These are phyloP conservation scores for Pseudocercospora pini-densiflorae DNA, from an alignment of 2,329 filamentous ascomycete species.

Conservation along the genomic window DNA sequence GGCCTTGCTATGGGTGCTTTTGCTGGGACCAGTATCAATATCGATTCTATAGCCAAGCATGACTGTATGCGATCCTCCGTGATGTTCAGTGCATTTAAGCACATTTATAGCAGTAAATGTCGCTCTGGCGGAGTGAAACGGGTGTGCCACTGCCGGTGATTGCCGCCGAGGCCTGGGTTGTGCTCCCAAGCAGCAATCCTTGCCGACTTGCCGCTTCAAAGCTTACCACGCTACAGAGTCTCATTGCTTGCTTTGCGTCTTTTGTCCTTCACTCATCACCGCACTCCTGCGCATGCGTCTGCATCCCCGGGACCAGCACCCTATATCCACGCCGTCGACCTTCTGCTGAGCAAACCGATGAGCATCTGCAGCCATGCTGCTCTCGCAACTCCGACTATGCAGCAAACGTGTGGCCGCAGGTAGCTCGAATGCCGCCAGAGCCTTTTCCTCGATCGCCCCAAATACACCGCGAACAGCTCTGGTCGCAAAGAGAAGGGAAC, in stretches of 20 bases:
- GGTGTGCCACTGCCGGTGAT: no score
- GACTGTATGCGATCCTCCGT: background rate
- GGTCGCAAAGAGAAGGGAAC: constrained; percentile 53
- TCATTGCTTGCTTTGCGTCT: background rate
- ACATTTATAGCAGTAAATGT: background rate
- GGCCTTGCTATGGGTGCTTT: background rate
- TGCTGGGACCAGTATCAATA: background rate
- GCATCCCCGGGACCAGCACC: background rate
- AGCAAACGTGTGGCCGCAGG: constrained; percentile 66
- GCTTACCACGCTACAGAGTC: background rate
- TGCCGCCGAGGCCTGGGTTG: no score
- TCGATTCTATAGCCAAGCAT: background rate
- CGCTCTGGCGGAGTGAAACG: background rate
- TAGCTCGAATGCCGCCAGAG: constrained; percentile 52
- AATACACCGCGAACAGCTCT: constrained; percentile 46
- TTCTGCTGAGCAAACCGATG: constrained; percentile 19
- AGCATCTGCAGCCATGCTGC: constrained; percentile 63
- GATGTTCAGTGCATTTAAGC: background rate
- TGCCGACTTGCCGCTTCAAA: background rate
- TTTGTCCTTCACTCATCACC: background rate
- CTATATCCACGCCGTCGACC: background rate
- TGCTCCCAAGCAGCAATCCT: no score
- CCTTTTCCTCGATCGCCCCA: constrained; percentile 47
- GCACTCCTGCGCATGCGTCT: constrained; percentile 1
- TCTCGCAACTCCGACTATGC: constrained; percentile 68